Evolutionary conservation across 208 protist genomes (phyloP).

Genomic region (Zelonia costaricensis): DNA sequence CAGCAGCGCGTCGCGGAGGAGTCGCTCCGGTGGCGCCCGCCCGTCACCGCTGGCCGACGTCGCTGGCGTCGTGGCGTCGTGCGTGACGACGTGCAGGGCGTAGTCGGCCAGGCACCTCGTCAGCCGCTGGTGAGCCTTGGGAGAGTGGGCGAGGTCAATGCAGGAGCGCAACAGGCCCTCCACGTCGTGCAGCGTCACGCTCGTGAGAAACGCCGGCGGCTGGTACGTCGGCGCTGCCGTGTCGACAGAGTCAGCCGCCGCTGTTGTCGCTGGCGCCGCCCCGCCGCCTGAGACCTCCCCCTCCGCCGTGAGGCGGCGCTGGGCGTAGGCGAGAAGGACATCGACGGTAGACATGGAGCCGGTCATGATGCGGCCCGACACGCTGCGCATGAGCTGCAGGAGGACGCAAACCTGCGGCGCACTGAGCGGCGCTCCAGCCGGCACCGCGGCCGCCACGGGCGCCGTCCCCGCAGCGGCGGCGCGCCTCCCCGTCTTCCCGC

Average conservation of each 20-base stretch:
- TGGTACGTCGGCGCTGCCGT: not conserved
- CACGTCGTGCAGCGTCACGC: conserved; percentile 17
- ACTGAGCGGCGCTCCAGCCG: conserved; percentile 13
- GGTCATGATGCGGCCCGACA: conserved; percentile 14
- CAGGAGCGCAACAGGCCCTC: conserved; percentile 32
- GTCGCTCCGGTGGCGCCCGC: not conserved
- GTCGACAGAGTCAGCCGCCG: not conserved
- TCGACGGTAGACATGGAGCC: conserved; percentile 34
- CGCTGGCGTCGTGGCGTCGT: not conserved
- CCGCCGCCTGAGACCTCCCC: not conserved
- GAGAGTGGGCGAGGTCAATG: conserved; percentile 31
- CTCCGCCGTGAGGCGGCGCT: conserved; percentile 8
- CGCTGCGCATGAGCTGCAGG: conserved; percentile 25
- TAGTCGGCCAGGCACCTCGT: conserved; percentile 15
- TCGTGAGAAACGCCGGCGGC: conserved; percentile 8
- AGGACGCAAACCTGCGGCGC: conserved; percentile 26
- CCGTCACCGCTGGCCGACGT: not conserved
- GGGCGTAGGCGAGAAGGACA: conserved; percentile 31
- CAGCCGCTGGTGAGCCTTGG: conserved; percentile 21
- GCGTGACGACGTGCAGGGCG: conserved; percentile 6
- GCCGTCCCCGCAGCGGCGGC: not conserved
- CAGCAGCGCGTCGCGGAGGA: not conserved
- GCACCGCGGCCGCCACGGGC: not conserved
- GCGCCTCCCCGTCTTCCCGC: not conserved
- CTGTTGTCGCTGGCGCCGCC: not conserved